Evolutionary conservation across 73 alveolate genomes (phyloP), one percentile per base, ranked within the genome.

Genomic region (Paraurostyla sp.): DNA sequence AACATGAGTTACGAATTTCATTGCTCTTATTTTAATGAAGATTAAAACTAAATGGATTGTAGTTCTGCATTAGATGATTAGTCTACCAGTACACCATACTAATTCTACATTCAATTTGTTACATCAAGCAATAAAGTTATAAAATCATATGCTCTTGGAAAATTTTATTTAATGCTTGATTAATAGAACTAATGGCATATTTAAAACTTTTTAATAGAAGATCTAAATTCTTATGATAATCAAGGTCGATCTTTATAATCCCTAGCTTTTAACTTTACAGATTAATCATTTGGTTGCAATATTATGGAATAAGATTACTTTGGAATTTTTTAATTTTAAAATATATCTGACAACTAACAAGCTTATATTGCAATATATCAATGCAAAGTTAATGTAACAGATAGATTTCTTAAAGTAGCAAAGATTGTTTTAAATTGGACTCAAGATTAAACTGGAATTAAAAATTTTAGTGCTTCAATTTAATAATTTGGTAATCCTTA

Each of bases 111-210:
- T 6, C 60, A 65, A 15, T 65, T 65, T 40, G 82, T 65, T 1
- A 65, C 82, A 2, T 38, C 60, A 38, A 65, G 41, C 25, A 29
- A 42, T 1, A 9, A 18, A 35, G 82, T 65, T 1, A 40, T 22
- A 18, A 65, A 22, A 65, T 32, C 58, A 38, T 38, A 38, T 11
- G 41, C 29, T 38, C 25, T 65, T 1, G 82, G 42, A 3, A 3
- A 33, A 18, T 65, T 38, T 65, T 38, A 38, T 38, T 65, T 65
- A 65, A 38, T 65, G 58, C 25, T 65, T 38, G 82, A 65, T 40
- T 38, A 23, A 16, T 9, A 32, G 41, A 38, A 38, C 0, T 11
- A 38, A 4, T 65, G 82, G 82, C 56, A 65, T 65, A 2, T 65
- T 15, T 38, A 38, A 1, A 40, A 58, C 18, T 65, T 65, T 40